Evolutionary conservation across 306 rosid species (phyloP), one percentile per base, ranked within the genome.

Genomic region (Castanopsis chinensis): DNA sequence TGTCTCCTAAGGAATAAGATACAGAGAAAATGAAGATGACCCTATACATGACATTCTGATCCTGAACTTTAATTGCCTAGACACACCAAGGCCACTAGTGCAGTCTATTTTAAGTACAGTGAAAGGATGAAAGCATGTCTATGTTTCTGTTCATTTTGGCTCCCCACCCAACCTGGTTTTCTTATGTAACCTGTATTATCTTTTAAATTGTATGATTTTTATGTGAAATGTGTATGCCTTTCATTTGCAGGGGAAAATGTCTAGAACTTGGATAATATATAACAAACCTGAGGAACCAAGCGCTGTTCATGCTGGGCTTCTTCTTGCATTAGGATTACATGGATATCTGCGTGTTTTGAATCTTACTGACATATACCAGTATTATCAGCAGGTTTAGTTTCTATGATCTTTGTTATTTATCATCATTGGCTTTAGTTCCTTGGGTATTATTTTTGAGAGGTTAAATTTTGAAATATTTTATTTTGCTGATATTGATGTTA

Each of bases 261-360:
- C 99, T 59, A 94, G 97, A 82, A 92, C 97, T 73, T 92, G 97
- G 99, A 89, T 95, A 75, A 82, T 86, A 80, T 95, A 92, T 80
- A 92, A 92, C 85, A 92, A 77, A 86, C 95, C 98, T 52, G 94
- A 83, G 83, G 97, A 91, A 71, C 95, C 98, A 71, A 95, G 83
- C 84, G 90, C 97, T 78, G 80, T 91, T 88, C 99, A 95, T 78
- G 99, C 99, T 20, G 98, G 99, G 77, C 92, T 95, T 80, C 93
- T 95, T 77, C 94, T 92, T 81, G 99, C 94, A 43, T 83, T 95
- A 49, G 99, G 99, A 78, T 84, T 92, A 84, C 99, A 95, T 79
- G 98, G 98, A 80, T 90, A 90, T 85, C 85, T 94, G 82, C 89
- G 87, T 72, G 97, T 91, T 76, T 81, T 91, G 79, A 84, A 43